Base-by-base conservation (phyloP, 768 basidiomycete genomes). In the Termitomyces sp. region DNA sequence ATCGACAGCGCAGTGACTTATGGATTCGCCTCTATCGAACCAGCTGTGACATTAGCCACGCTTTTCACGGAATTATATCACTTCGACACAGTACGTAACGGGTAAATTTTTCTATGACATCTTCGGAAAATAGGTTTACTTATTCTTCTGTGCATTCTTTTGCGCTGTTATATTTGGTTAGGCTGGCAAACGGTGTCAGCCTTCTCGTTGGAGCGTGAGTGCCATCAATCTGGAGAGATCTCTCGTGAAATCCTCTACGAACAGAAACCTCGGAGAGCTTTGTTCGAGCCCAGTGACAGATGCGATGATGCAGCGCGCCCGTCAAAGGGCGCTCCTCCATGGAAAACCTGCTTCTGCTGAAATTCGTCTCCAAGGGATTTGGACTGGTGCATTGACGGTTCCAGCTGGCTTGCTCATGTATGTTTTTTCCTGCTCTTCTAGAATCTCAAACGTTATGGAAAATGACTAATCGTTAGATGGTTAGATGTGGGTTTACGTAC, bases 11-110 rank as follows among this genome's bases (percentile, higher is more conserved):
- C 71, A 3, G 66, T 76, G 8, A 69, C 68, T 2, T 76, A 75
- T 57, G 74, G 74, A 2, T 73, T 72, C 51, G 73, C 73, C 0
- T 74, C 73, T 9, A 75, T 75, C 15, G 74, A 75, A 54, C 74
- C 74, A 31, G 73, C 73, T 10, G 61, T 76, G 55, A 76, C 70
- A 7, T 42, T 76, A 47, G 73, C 75, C 4, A 68, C 73, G 7
- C 57, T 76, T 2, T 75, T 75, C 59, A 73, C 73, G 4, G 55
- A 70, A 37, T 59, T 74, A n/a, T 75, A 75, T 57, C 66, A 72
- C 18, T 76, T 75, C 54, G 69, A 74, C 54, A 74, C 75, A 6
- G 73, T 72, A 12, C 64, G 65, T 9, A 74, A 75, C 42, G 74
- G 73, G 74, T 74, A 56, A 20, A 22, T 34, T 53, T 55, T 44